phyloP scores from a whole-genome alignment of 2,329 filamentous ascomycete genomes.

The Alternaria gaisen region DNA sequence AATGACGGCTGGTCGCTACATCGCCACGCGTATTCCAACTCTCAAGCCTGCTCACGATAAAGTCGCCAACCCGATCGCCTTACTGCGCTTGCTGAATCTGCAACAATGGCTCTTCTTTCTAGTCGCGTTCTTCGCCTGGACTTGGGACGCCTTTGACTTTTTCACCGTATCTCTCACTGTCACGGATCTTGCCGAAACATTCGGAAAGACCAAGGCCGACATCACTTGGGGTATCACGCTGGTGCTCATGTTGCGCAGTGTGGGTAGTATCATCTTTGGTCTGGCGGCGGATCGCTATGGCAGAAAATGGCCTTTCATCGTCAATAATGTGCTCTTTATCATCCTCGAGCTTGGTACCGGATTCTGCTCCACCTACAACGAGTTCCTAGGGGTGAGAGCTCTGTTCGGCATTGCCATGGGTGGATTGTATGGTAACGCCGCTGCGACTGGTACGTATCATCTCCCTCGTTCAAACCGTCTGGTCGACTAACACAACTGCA shows the following conservation, averaged over 20 bases:
- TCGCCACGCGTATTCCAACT: conserved; percentile 62
- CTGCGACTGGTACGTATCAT: conserved; percentile 58
- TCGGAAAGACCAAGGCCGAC: conserved; percentile 63
- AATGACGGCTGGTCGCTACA: conserved; percentile 56
- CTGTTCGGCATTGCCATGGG: conserved; percentile 72
- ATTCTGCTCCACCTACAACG: conserved; percentile 65
- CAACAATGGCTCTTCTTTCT: conserved; percentile 69
- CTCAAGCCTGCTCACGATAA: conserved; percentile 65
- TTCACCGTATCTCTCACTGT: conserved; percentile 69
- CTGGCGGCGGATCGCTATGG: conserved; percentile 63
- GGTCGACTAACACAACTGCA: conserved; percentile 13
- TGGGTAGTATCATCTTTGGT: conserved; percentile 67
- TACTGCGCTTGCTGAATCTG: conserved; percentile 60
- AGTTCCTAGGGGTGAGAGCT: conserved; percentile 67
- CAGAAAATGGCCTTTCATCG: conserved; percentile 65
- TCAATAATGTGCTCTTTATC: conserved; percentile 70
- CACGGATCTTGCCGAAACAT: conserved; percentile 61
- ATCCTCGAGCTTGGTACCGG: conserved; percentile 68
- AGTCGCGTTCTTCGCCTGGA: conserved; percentile 59
- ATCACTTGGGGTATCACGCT: conserved; percentile 66
- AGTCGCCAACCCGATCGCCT: conserved; percentile 63
- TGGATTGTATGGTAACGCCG: conserved; percentile 68
- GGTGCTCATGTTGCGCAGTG: conserved; percentile 66
- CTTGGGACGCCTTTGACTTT: conserved; percentile 65
- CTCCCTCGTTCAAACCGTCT: neutral